A percentile compares a stretch with the other conserved stretches of the same genome.
phyloP scores from a whole-genome alignment of 169 alveolate genomes.

The Plasmodium cynomolgi region DNA sequence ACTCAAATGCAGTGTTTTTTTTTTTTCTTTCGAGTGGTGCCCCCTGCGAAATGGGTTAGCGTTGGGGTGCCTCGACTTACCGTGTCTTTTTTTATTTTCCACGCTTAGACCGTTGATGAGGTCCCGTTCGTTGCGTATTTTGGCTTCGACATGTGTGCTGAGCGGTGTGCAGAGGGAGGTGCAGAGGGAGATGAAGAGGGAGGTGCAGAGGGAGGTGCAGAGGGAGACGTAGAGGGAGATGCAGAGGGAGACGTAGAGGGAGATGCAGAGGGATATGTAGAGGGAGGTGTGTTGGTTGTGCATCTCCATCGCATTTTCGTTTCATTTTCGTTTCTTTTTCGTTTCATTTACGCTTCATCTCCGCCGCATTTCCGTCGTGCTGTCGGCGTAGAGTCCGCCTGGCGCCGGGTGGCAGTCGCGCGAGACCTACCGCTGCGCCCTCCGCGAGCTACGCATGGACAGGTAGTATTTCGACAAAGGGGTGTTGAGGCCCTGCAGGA shows the following conservation, averaged over 20 bases:
- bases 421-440: background rate
- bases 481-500: conserved; percentile 51
- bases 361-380: background rate
- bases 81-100: conserved; percentile 25
- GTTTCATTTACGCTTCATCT: background rate
- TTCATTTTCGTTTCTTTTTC: too few species aligned
- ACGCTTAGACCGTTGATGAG: conserved; percentile 9
- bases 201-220: background rate
- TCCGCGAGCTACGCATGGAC: background rate
- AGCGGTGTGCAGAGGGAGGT: background rate
- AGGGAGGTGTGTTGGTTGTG: background rate
- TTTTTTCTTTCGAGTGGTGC: background rate
- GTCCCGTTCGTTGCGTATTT: conserved; percentile 29
- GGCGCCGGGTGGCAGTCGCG: background rate
- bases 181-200: background rate
- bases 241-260: too few species aligned
- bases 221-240: too few species aligned
- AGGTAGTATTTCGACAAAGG: conserved; percentile 57
- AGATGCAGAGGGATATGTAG: background rate
- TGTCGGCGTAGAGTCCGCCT: background rate
- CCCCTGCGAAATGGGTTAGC: background rate
- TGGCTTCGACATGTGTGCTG: background rate
- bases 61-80: background rate
- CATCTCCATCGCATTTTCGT: background rate
- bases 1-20: background rate